Percentiles rank a stretch among this genome's conserved stretches.
Conservation (phyloP, 2,329 filamentous ascomycete species). For the Hymenoscyphus fructigenus region DNA sequence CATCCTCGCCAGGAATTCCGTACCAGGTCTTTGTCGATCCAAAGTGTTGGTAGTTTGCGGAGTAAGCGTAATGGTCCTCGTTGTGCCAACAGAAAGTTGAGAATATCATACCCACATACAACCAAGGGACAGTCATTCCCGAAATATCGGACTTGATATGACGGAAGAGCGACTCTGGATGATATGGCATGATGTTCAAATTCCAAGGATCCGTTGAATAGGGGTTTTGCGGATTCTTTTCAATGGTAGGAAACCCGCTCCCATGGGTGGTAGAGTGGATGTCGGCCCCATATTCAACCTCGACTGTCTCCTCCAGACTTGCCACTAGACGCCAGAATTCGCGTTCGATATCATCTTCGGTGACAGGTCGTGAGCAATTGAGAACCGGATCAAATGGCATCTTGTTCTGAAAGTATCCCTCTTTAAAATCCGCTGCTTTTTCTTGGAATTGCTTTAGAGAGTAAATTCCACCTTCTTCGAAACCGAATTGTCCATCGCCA, state of each 20-base stretch:
- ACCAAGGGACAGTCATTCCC: conserved; percentile 98
- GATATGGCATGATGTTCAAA: conserved; percentile 85
- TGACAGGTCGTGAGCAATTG: conserved; percentile 77
- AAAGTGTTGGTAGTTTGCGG: conserved; percentile 97
- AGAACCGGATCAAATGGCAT: conserved; percentile 84
- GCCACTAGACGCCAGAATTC: conserved; percentile 97
- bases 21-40: conserved; percentile 99
- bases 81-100: conserved; percentile 99
- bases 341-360: conserved; percentile 91
- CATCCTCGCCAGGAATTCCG: conserved; percentile 90
- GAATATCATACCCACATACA: conserved; percentile 99
- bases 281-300: conserved; percentile 97
- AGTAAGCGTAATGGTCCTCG: conserved; percentile 97
- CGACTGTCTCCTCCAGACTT: conserved; percentile 90
- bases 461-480: conserved; percentile 94
- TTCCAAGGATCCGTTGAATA: conserved; percentile 96
- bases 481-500: conserved; percentile 94
- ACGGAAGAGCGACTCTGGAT: conserved; percentile 88
- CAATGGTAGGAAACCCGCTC: conserved; percentile 92
- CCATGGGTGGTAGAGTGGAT: conserved; percentile 98
- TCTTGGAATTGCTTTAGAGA: conserved; percentile 95
- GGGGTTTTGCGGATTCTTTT: conserved; percentile 81
- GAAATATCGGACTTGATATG: conserved; percentile 99
- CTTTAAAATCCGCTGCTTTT: conserved; percentile 92
- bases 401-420: conserved; percentile 86